Percentiles rank a stretch among this genome's conserved stretches.
phyloP scores from a whole-genome alignment of 2,329 filamentous ascomycete genomes.

The Colletotrichum ledebouriae region DNA sequence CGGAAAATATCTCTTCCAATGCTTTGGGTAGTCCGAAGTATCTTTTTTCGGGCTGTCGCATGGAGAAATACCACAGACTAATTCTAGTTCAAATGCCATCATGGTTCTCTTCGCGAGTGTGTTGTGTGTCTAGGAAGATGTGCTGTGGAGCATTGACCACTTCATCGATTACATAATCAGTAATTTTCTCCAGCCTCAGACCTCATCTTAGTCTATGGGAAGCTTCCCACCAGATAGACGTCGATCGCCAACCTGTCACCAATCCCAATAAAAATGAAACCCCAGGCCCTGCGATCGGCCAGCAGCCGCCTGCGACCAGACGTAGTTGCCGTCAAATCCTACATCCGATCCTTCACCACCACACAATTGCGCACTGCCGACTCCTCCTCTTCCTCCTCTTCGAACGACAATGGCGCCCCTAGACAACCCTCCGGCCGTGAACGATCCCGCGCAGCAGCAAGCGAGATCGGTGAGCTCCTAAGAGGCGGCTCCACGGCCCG shows the following conservation, averaged over 20 bases:
- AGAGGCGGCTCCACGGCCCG: slow-evolving; percentile 31
- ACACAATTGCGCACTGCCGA: slow-evolving; percentile 52
- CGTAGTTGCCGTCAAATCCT: slow-evolving; percentile 50
- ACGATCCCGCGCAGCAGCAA: slow-evolving; percentile 52
- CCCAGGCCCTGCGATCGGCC: slow-evolving; percentile 55
- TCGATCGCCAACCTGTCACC: slow-evolving; percentile 19
- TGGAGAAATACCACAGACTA: slow-evolving; percentile 21
- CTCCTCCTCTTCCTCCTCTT: slow-evolving; percentile 40
- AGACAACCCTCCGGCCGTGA: slow-evolving; percentile 47
- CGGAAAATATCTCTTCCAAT: neutral
- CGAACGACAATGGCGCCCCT: slow-evolving; percentile 30
- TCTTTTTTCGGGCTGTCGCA: neutral
- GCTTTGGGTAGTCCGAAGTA: slow-evolving; percentile 4
- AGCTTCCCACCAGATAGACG: slow-evolving; percentile 22
- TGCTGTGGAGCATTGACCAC: too few species aligned
- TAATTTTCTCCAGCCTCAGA: slow-evolving; percentile 34
- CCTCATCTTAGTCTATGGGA: slow-evolving; percentile 1
- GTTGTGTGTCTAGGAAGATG: neutral
- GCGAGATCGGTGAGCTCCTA: slow-evolving; percentile 51
- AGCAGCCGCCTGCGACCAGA: slow-evolving; percentile 52
- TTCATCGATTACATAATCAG: slow-evolving; percentile 34
- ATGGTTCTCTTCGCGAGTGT: too few species aligned
- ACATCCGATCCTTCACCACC: slow-evolving; percentile 56
- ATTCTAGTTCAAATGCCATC: neutral
- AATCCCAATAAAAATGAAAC: slow-evolving; percentile 50